A percentile compares a stretch with the other conserved stretches of the same genome.
Conservation (phyloP, 495 filamentous ascomycete genomes). For the Tirmania nivea region DNA sequence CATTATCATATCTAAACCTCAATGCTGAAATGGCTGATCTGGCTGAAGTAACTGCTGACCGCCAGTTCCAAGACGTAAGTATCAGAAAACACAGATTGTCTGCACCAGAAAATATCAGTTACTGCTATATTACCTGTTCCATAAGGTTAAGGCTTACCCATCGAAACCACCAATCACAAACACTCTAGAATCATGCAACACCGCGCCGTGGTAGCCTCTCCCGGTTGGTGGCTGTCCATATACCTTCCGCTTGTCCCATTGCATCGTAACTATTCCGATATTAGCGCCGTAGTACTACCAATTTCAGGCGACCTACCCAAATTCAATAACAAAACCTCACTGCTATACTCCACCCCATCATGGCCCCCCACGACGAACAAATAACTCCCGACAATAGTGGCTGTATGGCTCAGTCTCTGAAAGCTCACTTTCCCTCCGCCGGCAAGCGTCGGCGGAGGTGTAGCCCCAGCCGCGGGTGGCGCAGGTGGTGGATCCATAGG, state of each 20-base stretch:
- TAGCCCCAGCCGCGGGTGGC: not conserved
- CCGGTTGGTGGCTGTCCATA: constrained; percentile 40
- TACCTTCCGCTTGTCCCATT: constrained; percentile 39
- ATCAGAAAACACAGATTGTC: constrained; percentile 39
- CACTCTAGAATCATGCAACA: constrained; percentile 38
- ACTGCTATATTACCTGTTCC: not conserved
- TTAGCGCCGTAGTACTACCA: not conserved
- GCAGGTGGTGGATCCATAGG: constrained; percentile 20
- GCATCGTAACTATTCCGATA: constrained; percentile 33
- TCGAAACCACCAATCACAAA: constrained; percentile 42
- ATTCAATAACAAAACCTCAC: constrained; percentile 42
- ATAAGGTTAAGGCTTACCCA: constrained; percentile 18
- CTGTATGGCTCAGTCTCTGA: constrained; percentile 38
- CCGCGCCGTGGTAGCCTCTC: constrained; percentile 39
- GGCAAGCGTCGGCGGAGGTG: not conserved
- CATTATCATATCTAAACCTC: constrained; percentile 23
- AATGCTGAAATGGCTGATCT: constrained; percentile 45
- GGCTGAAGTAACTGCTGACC: constrained; percentile 43
- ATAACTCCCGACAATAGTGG: constrained; percentile 43
- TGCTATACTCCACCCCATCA: constrained; percentile 43
- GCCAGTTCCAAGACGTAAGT: constrained; percentile 41
- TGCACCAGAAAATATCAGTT: not conserved
- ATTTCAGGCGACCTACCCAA: constrained; percentile 18
- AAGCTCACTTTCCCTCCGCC: constrained; percentile 24
- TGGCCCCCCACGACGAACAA: constrained; percentile 44